Percentiles rank a stretch among this genome's conserved stretches.
Evolutionary conservation across 208 protist genomes (phyloP).

Genomic region (Trypanosoma theileri): DNA sequence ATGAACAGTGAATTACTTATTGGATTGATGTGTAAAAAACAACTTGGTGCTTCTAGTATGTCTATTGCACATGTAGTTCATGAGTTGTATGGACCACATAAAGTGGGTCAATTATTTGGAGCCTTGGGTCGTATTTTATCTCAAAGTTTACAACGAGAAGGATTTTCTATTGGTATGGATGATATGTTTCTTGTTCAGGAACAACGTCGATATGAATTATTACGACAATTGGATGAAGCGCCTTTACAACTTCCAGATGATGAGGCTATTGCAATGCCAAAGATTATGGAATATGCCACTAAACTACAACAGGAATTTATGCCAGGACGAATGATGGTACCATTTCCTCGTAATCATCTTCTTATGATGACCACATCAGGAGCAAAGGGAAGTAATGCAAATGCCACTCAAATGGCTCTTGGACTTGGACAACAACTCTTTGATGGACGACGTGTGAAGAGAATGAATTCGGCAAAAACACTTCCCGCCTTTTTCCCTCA

Average conservation of each 20-base stretch:
- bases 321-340: conserved; percentile 80
- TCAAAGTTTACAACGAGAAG: conserved; percentile 93
- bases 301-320: conserved; percentile 90
- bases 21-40: conserved; percentile 98
- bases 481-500: conserved; percentile 90
- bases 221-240: conserved; percentile 80
- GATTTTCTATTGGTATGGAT: conserved; percentile 98
- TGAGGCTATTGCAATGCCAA: conserved; percentile 73
- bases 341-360: conserved; percentile 98
- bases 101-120: conserved; percentile 94
- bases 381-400: conserved; percentile 99
- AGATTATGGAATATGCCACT: conserved; percentile 77
- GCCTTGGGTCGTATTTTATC: conserved; percentile 96
- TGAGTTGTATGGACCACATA: conserved; percentile 97
- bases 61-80: conserved; percentile 94
- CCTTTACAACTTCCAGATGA: conserved; percentile 73
- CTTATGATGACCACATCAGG: conserved; percentile 98
- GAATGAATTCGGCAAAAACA: conserved; percentile 97
- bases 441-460: conserved; percentile 96
- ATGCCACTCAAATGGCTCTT: conserved; percentile 98
- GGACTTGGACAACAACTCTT: conserved; percentile 97
- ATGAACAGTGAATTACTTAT: conserved; percentile 94
- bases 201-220: conserved; percentile 55
- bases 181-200: conserved; percentile 95
- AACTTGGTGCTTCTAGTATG: conserved; percentile 83